Base-by-base conservation (phyloP, 2,329 filamentous ascomycete species). In the Bimuria novae-zelandiae region DNA sequence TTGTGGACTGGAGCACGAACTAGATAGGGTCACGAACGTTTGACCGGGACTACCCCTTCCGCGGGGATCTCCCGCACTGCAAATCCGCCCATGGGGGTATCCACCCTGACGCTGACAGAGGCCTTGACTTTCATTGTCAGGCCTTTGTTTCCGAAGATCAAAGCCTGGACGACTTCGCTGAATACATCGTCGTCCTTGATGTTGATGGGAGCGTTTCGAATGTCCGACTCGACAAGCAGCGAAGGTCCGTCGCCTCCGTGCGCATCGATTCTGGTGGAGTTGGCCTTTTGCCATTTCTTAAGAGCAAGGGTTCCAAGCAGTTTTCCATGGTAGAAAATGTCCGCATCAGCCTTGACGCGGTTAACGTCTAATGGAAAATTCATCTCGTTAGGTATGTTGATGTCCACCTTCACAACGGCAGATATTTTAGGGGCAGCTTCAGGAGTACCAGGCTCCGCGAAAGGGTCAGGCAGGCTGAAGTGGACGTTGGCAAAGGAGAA, bases 401-500 rank as follows among this genome's bases (percentile, higher is more conserved):
- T 88, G 16, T 92, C 79, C 10, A 92, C 92, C 55, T 89, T 80
- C 40, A 97, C 88, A 17, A 88, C 87, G 3, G 92, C 92, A 25
- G 91, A 96, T 14, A 99, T 86, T 49, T 84, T 86, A 8, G 92
- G 92, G 49, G 88, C 84, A 3, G 88, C 81, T 45, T 87, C 84
- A 0, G 90, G 89, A 10, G 87, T 84, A 52, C 82, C 84, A 0
- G 90, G 89, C 16, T 92, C 86, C 2, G 91, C 90, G 64, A 88
- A 84, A 0, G 90, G 89, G 64, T 92, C 85, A 0, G 94, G 94
- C 40, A 99, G 77, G 43, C 84, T 85, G 72, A 99, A 96, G 64
- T 95, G 86, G 35, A 95, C 90, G 68, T 97, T 84, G 1, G 86
- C 85, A 60, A 97, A 78, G 19, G 91, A 89, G 69, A 97, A 97